These are phyloP conservation scores for Pleurotus pulmonarius DNA, from an alignment of 768 basidiomycete species.

Conservation along the genomic window DNA sequence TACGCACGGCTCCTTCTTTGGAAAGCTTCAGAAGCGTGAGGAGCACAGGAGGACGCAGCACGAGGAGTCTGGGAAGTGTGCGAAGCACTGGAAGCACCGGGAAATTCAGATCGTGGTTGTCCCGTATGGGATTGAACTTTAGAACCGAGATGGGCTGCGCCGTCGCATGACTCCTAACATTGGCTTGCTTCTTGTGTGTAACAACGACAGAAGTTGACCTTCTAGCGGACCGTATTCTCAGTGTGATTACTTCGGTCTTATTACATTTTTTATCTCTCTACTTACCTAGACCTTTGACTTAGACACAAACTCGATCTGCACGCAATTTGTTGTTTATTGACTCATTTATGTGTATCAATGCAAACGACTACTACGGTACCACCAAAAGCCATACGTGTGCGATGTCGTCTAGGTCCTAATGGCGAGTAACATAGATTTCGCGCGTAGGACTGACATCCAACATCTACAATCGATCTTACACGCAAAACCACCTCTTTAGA, in stretches of 20 bases:
- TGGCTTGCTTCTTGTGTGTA: background rate
- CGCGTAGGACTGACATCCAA: slow-evolving; percentile 21
- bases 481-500: slow-evolving; percentile 26
- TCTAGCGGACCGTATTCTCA: too few species aligned
- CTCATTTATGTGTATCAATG: slow-evolving; percentile 12
- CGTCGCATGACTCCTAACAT: background rate
- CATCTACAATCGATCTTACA: slow-evolving; percentile 21
- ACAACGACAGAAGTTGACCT: too few species aligned
- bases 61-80: slow-evolving; percentile 38
- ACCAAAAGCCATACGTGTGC: slow-evolving; percentile 12
- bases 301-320: background rate
- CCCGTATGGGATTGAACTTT: slow-evolving; percentile 25
- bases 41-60: slow-evolving; percentile 37
- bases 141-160: slow-evolving; percentile 9
- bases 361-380: background rate
- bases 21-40: slow-evolving; percentile 44
- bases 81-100: slow-evolving; percentile 36
- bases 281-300: background rate
- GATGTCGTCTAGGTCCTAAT: slow-evolving; percentile 25
- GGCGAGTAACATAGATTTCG: slow-evolving; percentile 6
- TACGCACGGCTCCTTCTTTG: slow-evolving; percentile 36
- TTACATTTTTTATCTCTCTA: background rate
- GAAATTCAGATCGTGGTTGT: slow-evolving; percentile 38
- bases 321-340: slow-evolving; percentile 1
- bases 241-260: too few species aligned